Percentiles rank a stretch among this genome's conserved stretches.
Evolutionary conservation across 345 rosid genomes (phyloP).

Genomic region (Citrus sp.): DNA sequence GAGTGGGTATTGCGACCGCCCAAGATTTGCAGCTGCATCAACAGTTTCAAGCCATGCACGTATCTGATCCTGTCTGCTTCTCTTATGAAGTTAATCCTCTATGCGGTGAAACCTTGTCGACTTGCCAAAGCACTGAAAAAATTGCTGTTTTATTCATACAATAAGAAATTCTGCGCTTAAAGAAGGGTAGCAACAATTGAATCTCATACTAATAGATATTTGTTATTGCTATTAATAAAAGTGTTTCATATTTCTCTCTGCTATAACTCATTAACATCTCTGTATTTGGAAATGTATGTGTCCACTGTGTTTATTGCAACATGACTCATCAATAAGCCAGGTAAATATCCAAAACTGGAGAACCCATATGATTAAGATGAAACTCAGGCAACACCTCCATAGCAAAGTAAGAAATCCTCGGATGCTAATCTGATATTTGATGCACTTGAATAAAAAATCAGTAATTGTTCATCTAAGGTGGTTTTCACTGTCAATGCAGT

Average conservation of each 20-base stretch:
- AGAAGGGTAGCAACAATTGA: neutral
- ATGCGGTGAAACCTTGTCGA: slow-evolving; percentile 52
- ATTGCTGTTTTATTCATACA: neutral
- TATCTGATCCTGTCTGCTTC: slow-evolving; percentile 58
- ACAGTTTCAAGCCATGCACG: slow-evolving; percentile 66
- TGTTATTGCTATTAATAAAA: neutral
- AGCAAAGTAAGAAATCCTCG: too few relatives aligned
- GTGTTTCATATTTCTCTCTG: neutral
- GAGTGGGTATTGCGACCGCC: slow-evolving; percentile 68
- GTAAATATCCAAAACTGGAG: neutral
- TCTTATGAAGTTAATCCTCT: slow-evolving; percentile 61
- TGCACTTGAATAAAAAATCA: too few relatives aligned
- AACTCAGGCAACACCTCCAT: too few relatives aligned
- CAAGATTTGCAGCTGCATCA: slow-evolving; percentile 56
- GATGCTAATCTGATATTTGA: too few relatives aligned
- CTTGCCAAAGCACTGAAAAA: neutral
- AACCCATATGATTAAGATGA: neutral
- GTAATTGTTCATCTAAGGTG: too few relatives aligned
- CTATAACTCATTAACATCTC: too few relatives aligned
- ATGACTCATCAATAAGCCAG: neutral
- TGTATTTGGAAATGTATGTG: neutral
- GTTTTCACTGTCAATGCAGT: too few relatives aligned
- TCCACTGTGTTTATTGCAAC: neutral
- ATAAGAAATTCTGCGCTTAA: neutral
- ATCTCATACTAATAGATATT: neutral